phyloP scores from a whole-genome alignment of 208 protist genomes.

The Trichomonas gallinae region DNA sequence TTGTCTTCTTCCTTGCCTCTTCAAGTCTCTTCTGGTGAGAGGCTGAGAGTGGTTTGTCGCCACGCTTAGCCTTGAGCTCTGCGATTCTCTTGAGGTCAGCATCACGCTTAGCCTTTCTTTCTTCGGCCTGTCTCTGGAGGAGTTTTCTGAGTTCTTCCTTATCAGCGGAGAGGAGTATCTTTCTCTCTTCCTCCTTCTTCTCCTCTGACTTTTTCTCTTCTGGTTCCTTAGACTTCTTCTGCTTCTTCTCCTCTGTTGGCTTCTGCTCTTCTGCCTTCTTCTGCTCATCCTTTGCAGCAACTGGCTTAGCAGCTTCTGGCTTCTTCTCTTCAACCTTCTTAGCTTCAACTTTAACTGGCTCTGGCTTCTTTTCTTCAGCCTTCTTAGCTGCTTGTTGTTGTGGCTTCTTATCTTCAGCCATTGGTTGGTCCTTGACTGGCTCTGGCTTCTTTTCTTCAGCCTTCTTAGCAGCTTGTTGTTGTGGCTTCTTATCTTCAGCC shows the following conservation, averaged over 20 bases:
- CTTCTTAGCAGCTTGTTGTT: neutral
- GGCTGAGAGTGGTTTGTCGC: neutral
- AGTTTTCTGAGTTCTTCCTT: neutral
- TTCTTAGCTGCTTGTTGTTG: neutral
- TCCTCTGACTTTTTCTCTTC: neutral
- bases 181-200: neutral
- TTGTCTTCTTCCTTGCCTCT: neutral
- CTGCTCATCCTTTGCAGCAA: neutral
- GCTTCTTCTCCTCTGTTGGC: neutral
- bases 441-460: neutral
- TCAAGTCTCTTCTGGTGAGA: neutral
- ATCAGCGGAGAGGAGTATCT: neutral
- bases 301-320: no score
- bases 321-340: no score
- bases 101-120: neutral
- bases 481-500: neutral
- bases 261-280: neutral
- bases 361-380: neutral
- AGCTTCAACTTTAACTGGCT: neutral
- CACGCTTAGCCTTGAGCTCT: neutral
- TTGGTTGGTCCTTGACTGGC: neutral
- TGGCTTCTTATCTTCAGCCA: neutral
- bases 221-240: neutral
- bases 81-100: neutral
- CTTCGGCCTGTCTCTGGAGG: neutral